These are phyloP conservation scores for Cyclotella choctawhatcheeana DNA, from an alignment of 108 stramenopile genomes.

Conservation along the genomic window DNA sequence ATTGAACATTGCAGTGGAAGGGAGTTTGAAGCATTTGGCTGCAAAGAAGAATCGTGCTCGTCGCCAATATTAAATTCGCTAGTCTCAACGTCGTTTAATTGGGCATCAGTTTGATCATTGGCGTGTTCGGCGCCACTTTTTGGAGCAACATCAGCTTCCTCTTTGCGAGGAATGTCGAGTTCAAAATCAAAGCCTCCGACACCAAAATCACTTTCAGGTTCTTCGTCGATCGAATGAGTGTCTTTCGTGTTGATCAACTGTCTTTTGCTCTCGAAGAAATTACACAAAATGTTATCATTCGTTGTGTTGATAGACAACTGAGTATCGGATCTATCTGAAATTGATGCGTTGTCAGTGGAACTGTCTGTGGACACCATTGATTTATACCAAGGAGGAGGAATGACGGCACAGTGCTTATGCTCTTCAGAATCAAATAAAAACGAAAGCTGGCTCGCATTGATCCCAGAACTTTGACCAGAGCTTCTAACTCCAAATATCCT, in stretches of 20 bases:
- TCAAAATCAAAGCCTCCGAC: too few species aligned
- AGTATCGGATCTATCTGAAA: slow-evolving; percentile 12
- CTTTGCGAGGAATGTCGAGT: too few species aligned
- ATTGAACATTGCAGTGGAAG: too few species aligned
- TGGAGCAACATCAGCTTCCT: too few species aligned
- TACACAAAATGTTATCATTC: slow-evolving; percentile 32
- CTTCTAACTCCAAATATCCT: not conserved
- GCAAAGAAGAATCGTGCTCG: too few species aligned
- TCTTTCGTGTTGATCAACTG: not conserved
- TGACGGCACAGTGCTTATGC: not conserved
- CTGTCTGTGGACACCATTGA: not conserved
- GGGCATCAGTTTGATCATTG: not conserved
- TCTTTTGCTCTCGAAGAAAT: slow-evolving; percentile 27
- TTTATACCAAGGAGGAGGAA: not conserved
- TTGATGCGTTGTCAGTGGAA: slow-evolving; percentile 10
- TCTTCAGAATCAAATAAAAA: slow-evolving; percentile 5
- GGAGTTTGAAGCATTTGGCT: too few species aligned
- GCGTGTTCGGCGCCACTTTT: not conserved
- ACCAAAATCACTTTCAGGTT: too few species aligned
- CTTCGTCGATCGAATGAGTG: too few species aligned
- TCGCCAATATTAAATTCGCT: too few species aligned
- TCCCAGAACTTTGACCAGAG: not conserved
- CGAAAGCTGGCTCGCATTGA: not conserved
- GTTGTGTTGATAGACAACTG: slow-evolving; percentile 37
- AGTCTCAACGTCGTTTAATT: not conserved